phyloP scores from a whole-genome alignment of 441 rosid genomes.

The Macaranga tanarius region DNA sequence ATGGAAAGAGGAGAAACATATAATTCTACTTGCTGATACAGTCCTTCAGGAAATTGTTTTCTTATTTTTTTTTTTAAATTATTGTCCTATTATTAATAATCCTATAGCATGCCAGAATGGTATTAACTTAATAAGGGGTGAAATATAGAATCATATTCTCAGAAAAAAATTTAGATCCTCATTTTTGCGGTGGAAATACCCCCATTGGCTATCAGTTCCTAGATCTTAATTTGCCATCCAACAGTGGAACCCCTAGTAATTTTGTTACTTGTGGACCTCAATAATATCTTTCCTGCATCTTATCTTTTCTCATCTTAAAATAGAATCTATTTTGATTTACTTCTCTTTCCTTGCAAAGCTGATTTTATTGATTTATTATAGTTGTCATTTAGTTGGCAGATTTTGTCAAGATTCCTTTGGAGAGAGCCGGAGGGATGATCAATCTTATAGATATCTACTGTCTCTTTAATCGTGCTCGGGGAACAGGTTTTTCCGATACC shows the following conservation, averaged over 20 bases:
- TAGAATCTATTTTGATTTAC: neutral
- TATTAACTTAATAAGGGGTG: neutral
- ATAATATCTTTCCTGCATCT: neutral
- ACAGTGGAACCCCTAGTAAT: neutral
- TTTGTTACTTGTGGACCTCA: neutral
- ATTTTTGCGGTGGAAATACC: neutral
- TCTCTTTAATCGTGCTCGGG: conserved; percentile 94
- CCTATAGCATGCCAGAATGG: neutral
- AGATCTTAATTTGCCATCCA: neutral
- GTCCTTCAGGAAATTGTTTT: neutral
- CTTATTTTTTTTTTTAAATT: neutral
- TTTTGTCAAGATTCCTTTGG: conserved; percentile 80
- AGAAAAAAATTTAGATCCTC: neutral
- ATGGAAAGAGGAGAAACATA: too few relatives aligned
- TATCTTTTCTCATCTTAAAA: neutral
- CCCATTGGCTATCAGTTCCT: neutral
- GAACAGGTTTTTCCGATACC: conserved; percentile 62
- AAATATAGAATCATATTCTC: neutral
- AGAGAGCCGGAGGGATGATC: conserved; percentile 93
- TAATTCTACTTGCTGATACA: too few relatives aligned
- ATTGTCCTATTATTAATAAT: neutral
- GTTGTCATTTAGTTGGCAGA: conserved; percentile 73
- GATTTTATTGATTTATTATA: conserved; percentile 24
- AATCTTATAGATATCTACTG: conserved; percentile 90
- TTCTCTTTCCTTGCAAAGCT: conserved; percentile 5